Evolutionary conservation across 2,329 filamentous ascomycete genomes (phyloP), one percentile per base, ranked within the genome.

Genomic region (Neonectria coccinea): DNA sequence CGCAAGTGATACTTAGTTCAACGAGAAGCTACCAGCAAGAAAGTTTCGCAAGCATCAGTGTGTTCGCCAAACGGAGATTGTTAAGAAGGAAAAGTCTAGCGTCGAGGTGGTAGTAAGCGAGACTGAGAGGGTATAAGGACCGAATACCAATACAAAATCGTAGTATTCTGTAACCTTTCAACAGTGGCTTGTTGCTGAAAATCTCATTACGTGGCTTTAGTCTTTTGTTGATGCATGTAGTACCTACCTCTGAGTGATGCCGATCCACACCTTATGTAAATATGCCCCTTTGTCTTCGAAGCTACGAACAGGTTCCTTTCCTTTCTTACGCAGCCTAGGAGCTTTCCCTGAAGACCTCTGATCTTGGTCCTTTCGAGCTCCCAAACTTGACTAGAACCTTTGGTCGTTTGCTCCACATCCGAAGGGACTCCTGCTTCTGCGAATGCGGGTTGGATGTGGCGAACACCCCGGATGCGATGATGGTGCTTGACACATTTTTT

Each of bases 21-120:
- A 58, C 8, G 61, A 66, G 14, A 56, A 45, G 20, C 44, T 72
- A 4, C 68, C 70, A 0, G 70, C 70, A 2, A 65, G 66, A 7
- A 66, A 65, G 11, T 72, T 72, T 27, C 39, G 55, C n/a, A 52
- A 22, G 2, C 67, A 69, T n/a, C 18, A 68, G 20, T 25, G 56
- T 4, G 39, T 22, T 33, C 36, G 11, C 16, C 36, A 33, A 16
- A 36, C 16, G 7, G 47, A 45, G 10, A 10, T 14, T 18, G 12
- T 3, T 4, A 39, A 31, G 16, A 36, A 57, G 33, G 42, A 44
- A 2, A 63, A 59, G 16, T 22, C 16, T 4, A 59, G 55, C n/a
- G 18, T 59, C 5, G 61, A 63, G 2, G 45, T 50, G 5, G 61
- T 55, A 10, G 36, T 58, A 3, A 45, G n/a, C 9, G 55, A 63